These are phyloP conservation scores for Vitis hybrid DNA, from an alignment of 177 flowering plant genomes.

Conservation along the genomic window DNA sequence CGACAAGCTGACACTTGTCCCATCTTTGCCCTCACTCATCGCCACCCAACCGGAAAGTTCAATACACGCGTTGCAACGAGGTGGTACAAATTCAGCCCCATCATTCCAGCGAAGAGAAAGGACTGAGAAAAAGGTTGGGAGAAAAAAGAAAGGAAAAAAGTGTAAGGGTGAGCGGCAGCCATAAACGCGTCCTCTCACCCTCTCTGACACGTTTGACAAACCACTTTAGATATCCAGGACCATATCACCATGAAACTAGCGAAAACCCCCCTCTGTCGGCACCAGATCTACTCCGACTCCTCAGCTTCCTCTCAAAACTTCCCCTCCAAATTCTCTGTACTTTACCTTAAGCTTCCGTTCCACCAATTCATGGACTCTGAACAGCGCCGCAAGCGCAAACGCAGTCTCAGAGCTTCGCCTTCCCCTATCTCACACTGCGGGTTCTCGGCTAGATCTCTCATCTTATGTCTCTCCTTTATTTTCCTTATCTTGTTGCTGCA, in stretches of 20 bases:
- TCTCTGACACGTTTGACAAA: neutral
- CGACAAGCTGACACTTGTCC: too few relatives aligned
- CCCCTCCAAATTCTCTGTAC: neutral
- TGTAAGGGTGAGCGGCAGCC: neutral
- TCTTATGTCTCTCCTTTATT: slow-evolving; percentile 32
- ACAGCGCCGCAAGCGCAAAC: slow-evolving; percentile 49
- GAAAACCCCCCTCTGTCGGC: slow-evolving; percentile 2
- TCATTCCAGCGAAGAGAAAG: too few relatives aligned
- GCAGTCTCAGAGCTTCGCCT: slow-evolving; percentile 2
- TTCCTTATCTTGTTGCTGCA: slow-evolving; percentile 27
- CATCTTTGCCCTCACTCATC: too few relatives aligned
- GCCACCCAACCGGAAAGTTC: too few relatives aligned
- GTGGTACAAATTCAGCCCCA: too few relatives aligned
- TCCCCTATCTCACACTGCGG: neutral
- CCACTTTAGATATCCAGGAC: neutral
- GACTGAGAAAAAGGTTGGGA: too few relatives aligned
- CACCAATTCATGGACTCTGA: slow-evolving; percentile 37
- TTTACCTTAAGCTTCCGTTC: neutral
- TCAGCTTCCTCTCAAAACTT: too few relatives aligned
- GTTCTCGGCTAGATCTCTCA: slow-evolving; percentile 24
- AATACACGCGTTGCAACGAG: too few relatives aligned
- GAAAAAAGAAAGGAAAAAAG: too few relatives aligned
- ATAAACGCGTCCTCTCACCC: neutral
- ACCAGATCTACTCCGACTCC: slow-evolving; percentile 17
- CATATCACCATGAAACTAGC: too few relatives aligned